Evolutionary conservation across 148 eudicot genomes (phyloP).

Genomic region (Rhododendron mucronatum): DNA sequence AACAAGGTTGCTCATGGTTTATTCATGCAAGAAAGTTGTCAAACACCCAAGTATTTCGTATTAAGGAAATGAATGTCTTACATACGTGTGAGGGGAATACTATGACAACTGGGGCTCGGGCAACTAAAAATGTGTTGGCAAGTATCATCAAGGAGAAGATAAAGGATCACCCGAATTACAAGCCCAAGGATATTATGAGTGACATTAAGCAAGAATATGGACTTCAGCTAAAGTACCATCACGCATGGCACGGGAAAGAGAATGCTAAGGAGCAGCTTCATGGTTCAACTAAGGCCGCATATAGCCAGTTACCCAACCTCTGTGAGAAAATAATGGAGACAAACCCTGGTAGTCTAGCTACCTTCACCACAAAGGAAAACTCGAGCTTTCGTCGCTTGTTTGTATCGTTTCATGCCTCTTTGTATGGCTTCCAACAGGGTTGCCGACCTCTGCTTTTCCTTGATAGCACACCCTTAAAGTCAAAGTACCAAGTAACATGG

Average conservation of each 20-base stretch:
- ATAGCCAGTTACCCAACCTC: conserved; percentile 65
- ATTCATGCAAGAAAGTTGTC: conserved; percentile 92
- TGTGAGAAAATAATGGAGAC: conserved; percentile 90
- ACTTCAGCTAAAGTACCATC: conserved; percentile 76
- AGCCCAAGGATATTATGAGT: conserved; percentile 89
- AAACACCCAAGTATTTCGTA: conserved; percentile 80
- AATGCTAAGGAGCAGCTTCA: conserved; percentile 96
- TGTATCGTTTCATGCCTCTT: conserved; percentile 80
- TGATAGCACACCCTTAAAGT: conserved; percentile 72
- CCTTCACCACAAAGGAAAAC: conserved; percentile 87
- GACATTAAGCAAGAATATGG: conserved; percentile 92
- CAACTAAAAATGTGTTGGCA: conserved; percentile 91
- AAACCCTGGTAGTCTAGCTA: conserved; percentile 95
- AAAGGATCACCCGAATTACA: conserved; percentile 71
- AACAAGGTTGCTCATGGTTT: conserved; percentile 92
- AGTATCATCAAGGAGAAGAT: conserved; percentile 84
- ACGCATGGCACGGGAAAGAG: conserved; percentile 98
- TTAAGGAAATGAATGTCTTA: conserved; percentile 77
- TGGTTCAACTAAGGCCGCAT: conserved; percentile 96
- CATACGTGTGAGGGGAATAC: conserved; percentile 87
- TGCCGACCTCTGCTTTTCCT: conserved; percentile 90
- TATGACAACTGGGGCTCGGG: conserved; percentile 62
- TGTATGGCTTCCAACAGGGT: conserved; percentile 81
- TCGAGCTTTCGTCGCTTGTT: conserved; percentile 88
- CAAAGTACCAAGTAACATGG: conserved; percentile 85